phyloP scores from a whole-genome alignment of 2,329 filamentous ascomycete species.

The Claviceps paspali region DNA sequence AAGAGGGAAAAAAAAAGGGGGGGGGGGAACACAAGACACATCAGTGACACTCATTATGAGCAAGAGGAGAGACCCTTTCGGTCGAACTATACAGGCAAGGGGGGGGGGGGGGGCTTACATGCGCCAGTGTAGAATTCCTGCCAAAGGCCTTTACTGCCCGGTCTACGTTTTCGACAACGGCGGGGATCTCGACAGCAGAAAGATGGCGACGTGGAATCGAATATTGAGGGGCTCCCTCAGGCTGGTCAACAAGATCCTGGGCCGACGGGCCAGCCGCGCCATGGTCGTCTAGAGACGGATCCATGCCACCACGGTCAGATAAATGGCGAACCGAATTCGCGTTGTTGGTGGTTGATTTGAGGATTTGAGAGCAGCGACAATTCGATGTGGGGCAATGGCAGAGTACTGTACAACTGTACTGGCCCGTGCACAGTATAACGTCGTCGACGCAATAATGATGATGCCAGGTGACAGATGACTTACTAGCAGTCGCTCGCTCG shows the following conservation, averaged over 20 bases:
- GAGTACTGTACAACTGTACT: too few relatives aligned
- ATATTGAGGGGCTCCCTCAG: slow-evolving; percentile 19
- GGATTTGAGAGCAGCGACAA: neutral
- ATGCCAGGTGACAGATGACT: too few relatives aligned
- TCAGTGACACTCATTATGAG: neutral
- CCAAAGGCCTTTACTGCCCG: slow-evolving; percentile 28
- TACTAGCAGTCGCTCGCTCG: too few relatives aligned
- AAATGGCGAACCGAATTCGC: too few relatives aligned
- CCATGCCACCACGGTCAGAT: too few relatives aligned
- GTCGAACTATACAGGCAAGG: neutral
- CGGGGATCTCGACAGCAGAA: slow-evolving; percentile 27
- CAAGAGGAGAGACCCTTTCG: neutral
- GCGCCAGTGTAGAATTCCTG: slow-evolving; percentile 20
- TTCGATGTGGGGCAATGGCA: neutral
- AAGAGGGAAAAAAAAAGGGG: too few relatives aligned
- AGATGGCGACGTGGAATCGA: slow-evolving; percentile 19
- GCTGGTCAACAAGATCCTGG: neutral
- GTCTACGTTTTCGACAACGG: slow-evolving; percentile 28
- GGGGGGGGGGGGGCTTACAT: slow-evolving; percentile 16
- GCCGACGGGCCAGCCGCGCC: neutral
- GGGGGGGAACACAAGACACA: neutral
- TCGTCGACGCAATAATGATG: too few relatives aligned
- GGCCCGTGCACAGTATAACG: too few relatives aligned
- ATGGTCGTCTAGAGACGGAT: neutral
- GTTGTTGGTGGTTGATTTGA: neutral